A percentile compares a stretch with the other conserved stretches of the same genome.
These are phyloP conservation scores for Cryomyces antarcticus DNA, from an alignment of 495 filamentous ascomycete species.

Conservation along the genomic window DNA sequence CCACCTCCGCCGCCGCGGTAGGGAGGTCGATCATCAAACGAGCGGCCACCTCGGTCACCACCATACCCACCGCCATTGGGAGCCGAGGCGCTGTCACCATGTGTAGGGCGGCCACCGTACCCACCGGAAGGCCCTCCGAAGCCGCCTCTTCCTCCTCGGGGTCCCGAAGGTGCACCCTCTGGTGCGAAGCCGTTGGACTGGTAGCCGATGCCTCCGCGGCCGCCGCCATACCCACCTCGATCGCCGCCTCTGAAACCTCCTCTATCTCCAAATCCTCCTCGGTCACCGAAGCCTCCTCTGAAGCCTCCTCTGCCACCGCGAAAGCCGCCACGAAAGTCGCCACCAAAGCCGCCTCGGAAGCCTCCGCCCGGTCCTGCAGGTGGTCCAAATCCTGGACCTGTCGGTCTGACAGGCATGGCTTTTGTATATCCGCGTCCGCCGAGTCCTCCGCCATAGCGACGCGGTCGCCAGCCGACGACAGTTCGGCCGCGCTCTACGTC, in stretches of 20 bases:
- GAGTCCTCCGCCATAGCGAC: conserved; percentile 77
- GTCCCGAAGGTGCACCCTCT: conserved; percentile 61
- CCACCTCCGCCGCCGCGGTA: conserved; percentile 40
- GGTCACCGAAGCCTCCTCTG: conserved; percentile 25
- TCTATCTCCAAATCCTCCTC: conserved; percentile 33
- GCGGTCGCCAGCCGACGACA: conserved; percentile 83
- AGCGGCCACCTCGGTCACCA: conserved; percentile 31
- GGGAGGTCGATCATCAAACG: too few relatives aligned
- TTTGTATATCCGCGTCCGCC: conserved; percentile 90
- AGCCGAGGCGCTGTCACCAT: conserved; percentile 17
- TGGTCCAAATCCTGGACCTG: conserved; percentile 31
- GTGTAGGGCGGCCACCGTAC: conserved; percentile 30
- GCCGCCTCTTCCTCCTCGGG: conserved; percentile 33
- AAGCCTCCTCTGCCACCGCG: conserved; percentile 22
- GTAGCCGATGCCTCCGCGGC: conserved; percentile 16
- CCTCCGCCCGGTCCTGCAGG: conserved; percentile 50
- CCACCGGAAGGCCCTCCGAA: conserved; percentile 26
- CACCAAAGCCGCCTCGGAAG: conserved; percentile 35
- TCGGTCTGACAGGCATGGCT: conserved; percentile 49
- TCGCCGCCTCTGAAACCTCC: conserved; percentile 27
- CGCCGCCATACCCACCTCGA: conserved; percentile 14
- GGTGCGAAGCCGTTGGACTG: conserved; percentile 33
- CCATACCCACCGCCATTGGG: conserved; percentile 31
- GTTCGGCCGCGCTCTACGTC: conserved; percentile 94
- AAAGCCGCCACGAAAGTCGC: conserved; percentile 37